Conservation (phyloP, 2,329 filamentous ascomycete species). For the Cercospora zeina region DNA sequence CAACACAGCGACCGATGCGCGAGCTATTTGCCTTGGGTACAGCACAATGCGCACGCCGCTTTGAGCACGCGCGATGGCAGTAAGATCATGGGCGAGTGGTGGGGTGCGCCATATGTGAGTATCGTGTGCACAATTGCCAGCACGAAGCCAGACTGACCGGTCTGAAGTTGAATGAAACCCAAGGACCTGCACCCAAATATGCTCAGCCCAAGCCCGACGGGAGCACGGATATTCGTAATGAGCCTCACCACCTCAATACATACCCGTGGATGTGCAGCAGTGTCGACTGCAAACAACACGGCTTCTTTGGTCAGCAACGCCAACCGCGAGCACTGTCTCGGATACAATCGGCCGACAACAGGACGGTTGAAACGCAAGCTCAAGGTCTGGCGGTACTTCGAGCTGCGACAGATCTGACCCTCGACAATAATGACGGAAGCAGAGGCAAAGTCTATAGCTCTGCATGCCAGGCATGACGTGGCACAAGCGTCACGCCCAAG, state of each 20-base stretch:
- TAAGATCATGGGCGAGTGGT: conserved; percentile 82
- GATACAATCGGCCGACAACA: conserved; percentile 59
- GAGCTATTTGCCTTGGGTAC: conserved; percentile 72
- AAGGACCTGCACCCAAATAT: conserved; percentile 26
- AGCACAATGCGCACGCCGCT: conserved; percentile 74
- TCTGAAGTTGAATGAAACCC: conserved; percentile 26
- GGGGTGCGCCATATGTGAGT: conserved; percentile 54
- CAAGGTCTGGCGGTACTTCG: conserved; percentile 77
- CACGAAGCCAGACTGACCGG: conserved; percentile 1
- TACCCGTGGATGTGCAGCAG: conserved; percentile 31
- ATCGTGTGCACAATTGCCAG: background rate
- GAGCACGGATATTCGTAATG: conserved; percentile 54
- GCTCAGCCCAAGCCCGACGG: conserved; percentile 43
- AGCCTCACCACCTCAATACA: conserved; percentile 32
- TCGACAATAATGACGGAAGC: conserved; percentile 30
- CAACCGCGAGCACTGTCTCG: conserved; percentile 11
- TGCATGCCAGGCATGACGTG: conserved; percentile 12
- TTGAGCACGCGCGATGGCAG: conserved; percentile 58
- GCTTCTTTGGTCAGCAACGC: background rate
- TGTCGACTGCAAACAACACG: conserved; percentile 15
- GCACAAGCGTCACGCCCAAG: conserved; percentile 11
- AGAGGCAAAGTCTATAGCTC: conserved; percentile 33
- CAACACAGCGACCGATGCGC: conserved; percentile 63
- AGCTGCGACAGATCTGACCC: conserved; percentile 57
- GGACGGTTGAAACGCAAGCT: conserved; percentile 86